phyloP scores from a whole-genome alignment of 495 filamentous ascomycete species.

The Talaromyces ruber region DNA sequence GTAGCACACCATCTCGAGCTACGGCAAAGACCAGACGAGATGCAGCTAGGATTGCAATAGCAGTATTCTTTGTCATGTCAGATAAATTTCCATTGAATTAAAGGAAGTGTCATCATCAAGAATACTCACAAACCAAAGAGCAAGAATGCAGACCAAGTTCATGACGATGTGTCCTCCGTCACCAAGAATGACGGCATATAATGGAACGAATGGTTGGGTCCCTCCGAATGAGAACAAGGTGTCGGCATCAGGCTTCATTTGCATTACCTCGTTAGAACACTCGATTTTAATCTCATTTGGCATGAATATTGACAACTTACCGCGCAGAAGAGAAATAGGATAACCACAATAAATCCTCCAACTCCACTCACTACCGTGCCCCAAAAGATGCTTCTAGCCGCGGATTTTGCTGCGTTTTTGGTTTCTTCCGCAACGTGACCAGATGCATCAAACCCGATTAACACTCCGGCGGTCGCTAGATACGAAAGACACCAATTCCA shows the following conservation, averaged over 20 bases:
- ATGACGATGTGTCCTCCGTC: conserved; percentile 44
- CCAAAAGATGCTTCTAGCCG: conserved; percentile 46
- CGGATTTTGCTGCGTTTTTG: conserved; percentile 44
- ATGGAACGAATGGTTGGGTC: conserved; percentile 44
- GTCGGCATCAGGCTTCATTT: conserved; percentile 24
- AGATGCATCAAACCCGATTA: conserved; percentile 49
- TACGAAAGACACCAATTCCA: conserved; percentile 57
- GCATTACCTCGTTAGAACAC: neutral
- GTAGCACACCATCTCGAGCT: conserved; percentile 45
- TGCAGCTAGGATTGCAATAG: conserved; percentile 43
- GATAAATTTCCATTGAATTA: neutral
- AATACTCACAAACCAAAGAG: conserved; percentile 33
- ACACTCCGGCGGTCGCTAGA: conserved; percentile 46
- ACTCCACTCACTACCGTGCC: conserved; percentile 42
- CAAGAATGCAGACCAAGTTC: conserved; percentile 42
- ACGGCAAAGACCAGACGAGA: conserved; percentile 49
- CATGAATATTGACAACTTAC: conserved; percentile 14
- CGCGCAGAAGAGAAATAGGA: conserved; percentile 48
- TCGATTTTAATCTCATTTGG: neutral
- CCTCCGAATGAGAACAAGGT: conserved; percentile 34
- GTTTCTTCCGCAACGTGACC: conserved; percentile 50
- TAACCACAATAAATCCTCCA: conserved; percentile 40
- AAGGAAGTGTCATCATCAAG: neutral
- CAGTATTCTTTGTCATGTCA: conserved; percentile 32
- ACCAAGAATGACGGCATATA: conserved; percentile 44